Conservation (phyloP, 768 basidiomycete species). For the Pulveroboletus frians region DNA sequence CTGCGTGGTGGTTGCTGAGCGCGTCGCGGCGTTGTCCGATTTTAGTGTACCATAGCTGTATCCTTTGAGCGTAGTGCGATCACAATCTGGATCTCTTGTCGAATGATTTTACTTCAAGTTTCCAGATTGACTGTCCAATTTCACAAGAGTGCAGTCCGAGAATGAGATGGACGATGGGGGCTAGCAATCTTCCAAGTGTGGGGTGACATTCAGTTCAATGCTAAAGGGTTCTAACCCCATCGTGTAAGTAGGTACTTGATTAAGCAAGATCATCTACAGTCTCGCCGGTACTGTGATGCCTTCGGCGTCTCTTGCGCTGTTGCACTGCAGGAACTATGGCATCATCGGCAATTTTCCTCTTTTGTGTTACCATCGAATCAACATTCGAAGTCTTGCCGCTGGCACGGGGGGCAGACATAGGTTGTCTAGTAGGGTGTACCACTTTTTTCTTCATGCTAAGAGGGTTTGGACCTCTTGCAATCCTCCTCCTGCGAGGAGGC, state of each 20-base stretch:
- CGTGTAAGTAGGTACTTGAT: neutral
- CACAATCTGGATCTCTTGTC: neutral
- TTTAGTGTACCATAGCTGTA: constrained; percentile 6
- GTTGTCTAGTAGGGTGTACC: constrained; percentile 8
- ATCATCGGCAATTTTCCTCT: constrained; percentile 11
- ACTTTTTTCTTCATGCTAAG: constrained; percentile 90
- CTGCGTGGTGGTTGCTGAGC: constrained; percentile 69
- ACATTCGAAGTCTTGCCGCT: neutral
- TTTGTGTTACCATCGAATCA: constrained; percentile 6
- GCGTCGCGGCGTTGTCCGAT: neutral
- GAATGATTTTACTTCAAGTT: neutral
- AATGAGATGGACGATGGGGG: no score
- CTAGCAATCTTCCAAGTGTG: no score
- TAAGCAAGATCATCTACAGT: neutral
- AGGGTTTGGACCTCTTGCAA: constrained; percentile 86
- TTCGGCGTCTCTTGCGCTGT: constrained; percentile 27
- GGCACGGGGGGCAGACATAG: neutral
- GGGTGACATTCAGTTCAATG: no score
- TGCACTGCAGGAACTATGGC: neutral
- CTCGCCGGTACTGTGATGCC: neutral
- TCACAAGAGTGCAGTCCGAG: no score
- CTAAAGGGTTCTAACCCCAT: no score
- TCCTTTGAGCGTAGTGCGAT: neutral
- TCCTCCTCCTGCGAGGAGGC: constrained; percentile 55
- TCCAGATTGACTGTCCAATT: no score